A percentile compares a stretch with the other conserved stretches of the same genome.
phyloP scores from a whole-genome alignment of 148 eudicot genomes.

The Cornus controversa region DNA sequence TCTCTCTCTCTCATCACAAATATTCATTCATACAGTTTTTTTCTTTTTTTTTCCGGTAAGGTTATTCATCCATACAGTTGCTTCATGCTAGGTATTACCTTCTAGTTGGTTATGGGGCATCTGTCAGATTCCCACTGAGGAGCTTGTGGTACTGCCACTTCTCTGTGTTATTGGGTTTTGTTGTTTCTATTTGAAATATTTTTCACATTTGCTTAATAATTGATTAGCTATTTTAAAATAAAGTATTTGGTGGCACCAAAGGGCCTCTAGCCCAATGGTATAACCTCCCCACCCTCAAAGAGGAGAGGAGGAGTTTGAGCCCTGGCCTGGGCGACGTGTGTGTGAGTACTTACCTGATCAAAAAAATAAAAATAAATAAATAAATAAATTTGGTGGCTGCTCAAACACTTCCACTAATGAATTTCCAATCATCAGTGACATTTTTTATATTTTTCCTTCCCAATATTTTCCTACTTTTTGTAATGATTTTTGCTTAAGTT shows the following conservation, averaged over 20 bases:
- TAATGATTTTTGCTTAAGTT: not conserved
- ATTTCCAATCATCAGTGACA: not conserved
- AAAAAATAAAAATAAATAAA: too few species aligned
- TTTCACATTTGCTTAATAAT: not conserved
- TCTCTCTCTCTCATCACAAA: not conserved
- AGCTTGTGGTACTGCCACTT: slow-evolving; percentile 1
- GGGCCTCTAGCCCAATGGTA: too few species aligned
- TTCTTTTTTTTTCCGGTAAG: too few species aligned
- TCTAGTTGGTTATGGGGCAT: not conserved
- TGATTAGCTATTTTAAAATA: not conserved
- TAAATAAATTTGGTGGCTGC: not conserved
- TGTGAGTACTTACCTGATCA: too few species aligned
- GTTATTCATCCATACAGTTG: too few species aligned
- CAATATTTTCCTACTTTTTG: not conserved
- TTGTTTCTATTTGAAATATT: too few species aligned
- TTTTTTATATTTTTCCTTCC: not conserved
- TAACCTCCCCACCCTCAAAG: too few species aligned
- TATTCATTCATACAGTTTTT: too few species aligned
- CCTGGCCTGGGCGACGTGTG: too few species aligned
- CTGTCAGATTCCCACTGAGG: not conserved
- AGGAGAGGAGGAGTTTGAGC: too few species aligned
- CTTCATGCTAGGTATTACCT: not conserved
- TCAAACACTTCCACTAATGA: not conserved
- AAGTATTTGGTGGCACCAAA: not conserved
- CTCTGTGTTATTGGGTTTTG: not conserved